Base-by-base conservation (phyloP, 208 protist genomes). In the Acanthamoeba culbertsoni region DNA sequence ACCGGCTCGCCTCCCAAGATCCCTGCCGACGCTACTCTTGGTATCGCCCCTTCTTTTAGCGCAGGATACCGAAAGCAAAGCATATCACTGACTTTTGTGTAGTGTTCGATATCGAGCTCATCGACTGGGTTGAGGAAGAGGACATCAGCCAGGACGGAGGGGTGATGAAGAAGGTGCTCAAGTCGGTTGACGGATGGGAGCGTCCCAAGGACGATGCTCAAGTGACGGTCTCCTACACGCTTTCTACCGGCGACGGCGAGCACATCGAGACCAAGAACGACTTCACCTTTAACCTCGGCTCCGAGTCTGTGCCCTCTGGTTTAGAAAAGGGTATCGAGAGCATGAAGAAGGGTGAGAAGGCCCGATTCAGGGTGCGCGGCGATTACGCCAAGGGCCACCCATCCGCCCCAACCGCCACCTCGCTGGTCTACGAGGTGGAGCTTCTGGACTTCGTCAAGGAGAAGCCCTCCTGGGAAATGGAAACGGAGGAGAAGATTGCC, bases 81-180 rank as follows among this genome's bases (percentile, higher is more conserved):
- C 20, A 16, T 37, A 26, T 46, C 7, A 37, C 28, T 68, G 23
- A 68, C 48, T 0, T 0, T 6, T 45, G 35, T 37, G 40, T 16
- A 82, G 62, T 77, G 91, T 93, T 93, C 42, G 86, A 94, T 18
- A 86, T 95, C 10, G 94, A 95, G 93, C 89, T 95, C 88, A 43
- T 95, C 35, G 57, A 71, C 51, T 95, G 73, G 73, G 63, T 93
- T 23, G 48, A 62, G 28, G 93, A 75, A 40, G 71, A 93, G n/a
- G 94, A 96, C 46, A 43, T 96, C 16, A 93, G 91, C 1, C 63
- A 91, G 35, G 94, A 96, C 65, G 94, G 94, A 33, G 94, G 94
- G 23, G 77, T 96, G n/a, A 26, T 95, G 31, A 96, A 96, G 91
- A 93, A 96, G 88, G 40, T 95, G 16, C 77, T 96, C 23, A 20